Evolutionary conservation across 2,329 filamentous ascomycete genomes (phyloP).

Genomic region (Ambrosiella beaveri): DNA sequence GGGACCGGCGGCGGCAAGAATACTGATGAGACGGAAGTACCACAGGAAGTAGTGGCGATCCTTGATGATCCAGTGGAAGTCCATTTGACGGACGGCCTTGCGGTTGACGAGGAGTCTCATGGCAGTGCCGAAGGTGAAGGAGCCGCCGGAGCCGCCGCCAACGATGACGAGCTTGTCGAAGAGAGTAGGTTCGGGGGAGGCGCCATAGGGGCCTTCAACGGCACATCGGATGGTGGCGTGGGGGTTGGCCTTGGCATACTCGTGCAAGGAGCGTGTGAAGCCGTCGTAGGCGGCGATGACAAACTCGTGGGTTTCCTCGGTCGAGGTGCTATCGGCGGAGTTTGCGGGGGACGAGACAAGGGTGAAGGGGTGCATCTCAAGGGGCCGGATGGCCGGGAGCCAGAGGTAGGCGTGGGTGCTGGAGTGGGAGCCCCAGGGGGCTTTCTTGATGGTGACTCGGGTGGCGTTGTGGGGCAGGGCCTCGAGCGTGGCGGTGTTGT

Average conservation of each 20-base stretch:
- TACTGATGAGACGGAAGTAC: slow-evolving; percentile 22
- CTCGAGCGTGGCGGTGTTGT: slow-evolving; percentile 35
- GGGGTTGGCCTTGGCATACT: slow-evolving; percentile 31
- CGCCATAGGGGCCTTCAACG: slow-evolving; percentile 42
- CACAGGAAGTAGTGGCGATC: slow-evolving; percentile 22
- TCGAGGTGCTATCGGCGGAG: slow-evolving; percentile 14
- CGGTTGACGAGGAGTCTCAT: slow-evolving; percentile 21
- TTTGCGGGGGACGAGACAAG: slow-evolving; percentile 26
- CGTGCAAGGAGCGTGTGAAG: slow-evolving; percentile 39
- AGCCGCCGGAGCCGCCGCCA: slow-evolving; percentile 43
- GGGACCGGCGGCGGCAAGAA: slow-evolving; percentile 17
- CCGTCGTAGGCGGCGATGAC: slow-evolving; percentile 40
- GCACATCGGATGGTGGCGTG: slow-evolving; percentile 32
- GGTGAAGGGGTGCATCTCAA: slow-evolving; percentile 48
- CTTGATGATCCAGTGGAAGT: slow-evolving; percentile 26
- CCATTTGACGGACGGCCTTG: slow-evolving; percentile 15
- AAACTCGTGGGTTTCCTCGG: slow-evolving; percentile 40
- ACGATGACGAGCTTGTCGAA: slow-evolving; percentile 41
- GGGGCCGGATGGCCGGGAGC: slow-evolving; percentile 38
- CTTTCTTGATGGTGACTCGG: slow-evolving; percentile 34
- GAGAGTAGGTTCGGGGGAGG: slow-evolving; percentile 31
- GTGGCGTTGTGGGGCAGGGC: slow-evolving; percentile 37
- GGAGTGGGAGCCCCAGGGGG: slow-evolving; percentile 28
- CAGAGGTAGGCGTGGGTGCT: slow-evolving; percentile 48
- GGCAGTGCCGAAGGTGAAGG: slow-evolving; percentile 31